phyloP scores from a whole-genome alignment of 805 yeast species.

The Candida vaughaniae region DNA sequence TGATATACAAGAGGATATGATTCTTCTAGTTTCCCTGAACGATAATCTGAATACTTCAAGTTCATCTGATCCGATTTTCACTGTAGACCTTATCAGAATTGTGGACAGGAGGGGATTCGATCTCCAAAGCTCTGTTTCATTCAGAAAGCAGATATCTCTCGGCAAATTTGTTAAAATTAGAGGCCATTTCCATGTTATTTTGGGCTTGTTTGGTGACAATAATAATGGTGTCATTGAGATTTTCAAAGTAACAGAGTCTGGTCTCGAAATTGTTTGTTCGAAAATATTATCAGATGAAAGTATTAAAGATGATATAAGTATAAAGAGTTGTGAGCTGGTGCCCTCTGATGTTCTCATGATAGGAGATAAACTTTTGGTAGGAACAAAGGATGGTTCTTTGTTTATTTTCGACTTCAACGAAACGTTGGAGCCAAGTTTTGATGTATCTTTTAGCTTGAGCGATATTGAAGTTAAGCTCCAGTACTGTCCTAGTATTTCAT shows the following conservation, averaged over 20 bases:
- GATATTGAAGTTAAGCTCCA: conserved; percentile 24
- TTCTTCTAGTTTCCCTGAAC: conserved; percentile 1
- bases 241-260: neutral
- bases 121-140: neutral
- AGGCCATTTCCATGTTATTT: conserved; percentile 1
- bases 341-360: conserved; percentile 19
- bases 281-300: neutral
- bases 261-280: neutral
- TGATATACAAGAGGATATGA: conserved; percentile 1
- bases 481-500: conserved; percentile 13
- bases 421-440: conserved; percentile 4
- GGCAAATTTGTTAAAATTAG: conserved; percentile 8
- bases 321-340: conserved; percentile 11
- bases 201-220: conserved; percentile 17
- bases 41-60: neutral
- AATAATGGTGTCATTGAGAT: conserved; percentile 11
- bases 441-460: conserved; percentile 23
- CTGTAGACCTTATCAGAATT: conserved; percentile 1
- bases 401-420: conserved; percentile 16
- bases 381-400: conserved; percentile 33
- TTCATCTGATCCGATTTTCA: neutral
- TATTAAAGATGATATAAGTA: neutral
- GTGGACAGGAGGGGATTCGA: neutral
- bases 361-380: conserved; percentile 19
- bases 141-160: conserved; percentile 15